Evolutionary conservation across 2,329 filamentous ascomycete species (phyloP).

Genomic region (Colletotrichum falcatum): DNA sequence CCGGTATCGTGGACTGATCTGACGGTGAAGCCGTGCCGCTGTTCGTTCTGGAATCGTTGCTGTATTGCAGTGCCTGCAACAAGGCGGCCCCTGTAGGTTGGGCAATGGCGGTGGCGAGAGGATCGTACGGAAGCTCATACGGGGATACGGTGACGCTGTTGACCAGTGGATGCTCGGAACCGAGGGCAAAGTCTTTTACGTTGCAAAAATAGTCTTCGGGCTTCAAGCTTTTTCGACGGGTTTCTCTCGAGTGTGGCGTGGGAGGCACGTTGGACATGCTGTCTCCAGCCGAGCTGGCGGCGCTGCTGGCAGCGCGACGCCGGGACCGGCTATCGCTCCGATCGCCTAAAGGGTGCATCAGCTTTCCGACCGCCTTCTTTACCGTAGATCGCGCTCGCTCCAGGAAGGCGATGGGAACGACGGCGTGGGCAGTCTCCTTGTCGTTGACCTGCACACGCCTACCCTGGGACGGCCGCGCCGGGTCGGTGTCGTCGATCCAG

Average conservation of each 20-base stretch:
- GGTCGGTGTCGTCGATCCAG: constrained; percentile 97
- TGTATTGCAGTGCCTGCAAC: constrained; percentile 15
- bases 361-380: constrained; percentile 73
- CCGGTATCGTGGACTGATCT: constrained; percentile 35
- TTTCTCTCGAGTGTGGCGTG: constrained; percentile 64
- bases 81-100: constrained; percentile 31
- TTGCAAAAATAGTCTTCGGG: constrained; percentile 66
- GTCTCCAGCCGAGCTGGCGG: constrained; percentile 73
- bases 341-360: constrained; percentile 70
- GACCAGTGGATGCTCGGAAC: constrained; percentile 75
- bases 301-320: constrained; percentile 70
- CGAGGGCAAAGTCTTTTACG: constrained; percentile 51
- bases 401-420: constrained; percentile 88
- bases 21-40: constrained; percentile 36
- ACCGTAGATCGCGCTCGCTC: constrained; percentile 86
- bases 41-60: constrained; percentile 20
- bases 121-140: constrained; percentile 60
- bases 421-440: constrained; percentile 88
- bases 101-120: constrained; percentile 51
- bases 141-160: constrained; percentile 81
- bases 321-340: constrained; percentile 67
- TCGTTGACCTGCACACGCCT: constrained; percentile 93
- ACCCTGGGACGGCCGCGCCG: constrained; percentile 79
- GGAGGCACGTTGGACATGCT: constrained; percentile 60
- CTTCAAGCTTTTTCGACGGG: constrained; percentile 66